phyloP scores from a whole-genome alignment of 495 filamentous ascomycete genomes.

The Hyaloscypha variabilis region DNA sequence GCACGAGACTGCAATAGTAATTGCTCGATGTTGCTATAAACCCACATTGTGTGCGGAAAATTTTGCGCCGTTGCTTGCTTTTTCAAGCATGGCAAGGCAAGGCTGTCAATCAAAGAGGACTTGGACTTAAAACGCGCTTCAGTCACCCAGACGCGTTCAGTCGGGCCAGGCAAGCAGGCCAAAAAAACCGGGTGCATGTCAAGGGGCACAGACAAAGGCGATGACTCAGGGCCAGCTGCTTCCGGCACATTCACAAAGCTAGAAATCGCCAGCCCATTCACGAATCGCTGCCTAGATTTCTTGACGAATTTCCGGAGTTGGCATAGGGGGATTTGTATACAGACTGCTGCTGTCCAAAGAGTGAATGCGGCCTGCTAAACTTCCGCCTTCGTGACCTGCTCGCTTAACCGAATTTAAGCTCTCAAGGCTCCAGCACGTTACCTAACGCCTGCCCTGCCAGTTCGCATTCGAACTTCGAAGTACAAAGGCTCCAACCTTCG shows the following conservation, averaged over 20 bases:
- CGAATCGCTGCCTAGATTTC: neutral
- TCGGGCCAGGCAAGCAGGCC: neutral
- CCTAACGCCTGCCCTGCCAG: neutral
- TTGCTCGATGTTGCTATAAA: neutral
- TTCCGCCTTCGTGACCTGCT: neutral
- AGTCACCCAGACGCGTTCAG: neutral
- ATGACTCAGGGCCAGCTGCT: neutral
- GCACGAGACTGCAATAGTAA: neutral
- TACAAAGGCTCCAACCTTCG: neutral
- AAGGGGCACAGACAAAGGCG: neutral
- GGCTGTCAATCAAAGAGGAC: neutral
- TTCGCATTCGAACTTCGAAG: neutral
- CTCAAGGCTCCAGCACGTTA: neutral
- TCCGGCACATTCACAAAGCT: neutral
- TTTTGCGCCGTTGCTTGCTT: neutral
- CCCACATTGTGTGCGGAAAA: neutral
- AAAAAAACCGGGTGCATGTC: neutral
- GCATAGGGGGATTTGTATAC: too few relatives aligned
- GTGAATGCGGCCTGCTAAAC: too few relatives aligned
- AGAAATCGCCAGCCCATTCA: neutral
- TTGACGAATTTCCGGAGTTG: neutral
- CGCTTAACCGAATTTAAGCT: neutral
- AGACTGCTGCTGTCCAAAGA: too few relatives aligned
- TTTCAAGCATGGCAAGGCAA: neutral
- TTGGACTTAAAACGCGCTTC: neutral